These are phyloP conservation scores for Pyrus betulifolia DNA, from an alignment of 306 rosid species.

Conservation along the genomic window DNA sequence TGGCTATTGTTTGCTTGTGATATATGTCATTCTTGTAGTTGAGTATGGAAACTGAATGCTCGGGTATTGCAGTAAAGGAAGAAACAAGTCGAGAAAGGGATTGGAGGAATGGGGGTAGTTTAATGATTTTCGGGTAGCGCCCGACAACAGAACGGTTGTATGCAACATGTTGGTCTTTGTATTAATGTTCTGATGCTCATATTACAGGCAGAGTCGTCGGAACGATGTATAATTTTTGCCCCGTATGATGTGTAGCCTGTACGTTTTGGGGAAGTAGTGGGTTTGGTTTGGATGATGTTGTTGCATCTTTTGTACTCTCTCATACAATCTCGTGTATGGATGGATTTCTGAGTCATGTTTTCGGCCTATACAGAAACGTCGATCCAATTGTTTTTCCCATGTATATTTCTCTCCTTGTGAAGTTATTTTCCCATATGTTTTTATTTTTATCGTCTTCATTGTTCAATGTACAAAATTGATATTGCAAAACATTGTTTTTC, in stretches of 20 bases:
- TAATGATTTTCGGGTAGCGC: conserved; percentile 31
- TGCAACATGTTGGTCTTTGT: conserved; percentile 42
- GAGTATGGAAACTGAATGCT: conserved; percentile 25
- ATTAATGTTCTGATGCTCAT: conserved; percentile 33
- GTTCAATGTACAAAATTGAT: background rate
- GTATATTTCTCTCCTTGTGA: background rate
- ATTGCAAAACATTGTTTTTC: background rate
- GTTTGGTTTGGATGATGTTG: conserved; percentile 61
- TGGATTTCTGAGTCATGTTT: conserved; percentile 52
- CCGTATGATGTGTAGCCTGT: conserved; percentile 29
- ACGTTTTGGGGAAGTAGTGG: conserved; percentile 30
- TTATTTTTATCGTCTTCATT: background rate
- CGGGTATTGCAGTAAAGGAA: conserved; percentile 12
- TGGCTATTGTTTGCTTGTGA: conserved; percentile 31
- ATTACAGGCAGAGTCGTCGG: conserved; percentile 21
- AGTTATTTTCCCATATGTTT: background rate
- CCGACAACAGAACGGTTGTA: conserved; percentile 24
- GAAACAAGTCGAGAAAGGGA: conserved; percentile 1
- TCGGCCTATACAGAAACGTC: conserved; percentile 51
- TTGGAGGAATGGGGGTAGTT: background rate
- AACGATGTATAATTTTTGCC: conserved; percentile 55
- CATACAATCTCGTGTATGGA: conserved; percentile 38
- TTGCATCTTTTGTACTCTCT: conserved; percentile 30
- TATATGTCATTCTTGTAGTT: conserved; percentile 30
- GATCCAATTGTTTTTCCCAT: conserved; percentile 16